Evolutionary conservation across 2,329 filamentous ascomycete species (phyloP).

Genomic region (Thelonectria olida): DNA sequence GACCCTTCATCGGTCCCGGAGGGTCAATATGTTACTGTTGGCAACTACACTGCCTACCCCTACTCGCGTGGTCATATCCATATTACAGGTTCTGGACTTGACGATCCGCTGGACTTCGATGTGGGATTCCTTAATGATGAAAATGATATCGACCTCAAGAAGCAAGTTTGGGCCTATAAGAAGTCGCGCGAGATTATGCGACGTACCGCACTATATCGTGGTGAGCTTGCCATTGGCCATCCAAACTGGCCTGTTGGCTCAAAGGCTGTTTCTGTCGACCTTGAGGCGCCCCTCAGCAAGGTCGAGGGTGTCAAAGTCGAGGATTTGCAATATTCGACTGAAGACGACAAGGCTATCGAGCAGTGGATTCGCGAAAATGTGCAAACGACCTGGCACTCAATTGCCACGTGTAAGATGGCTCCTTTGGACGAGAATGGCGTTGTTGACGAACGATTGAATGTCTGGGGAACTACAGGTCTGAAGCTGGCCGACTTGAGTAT

Average conservation of each 20-base stretch:
- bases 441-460: constrained; percentile 47
- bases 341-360: constrained; percentile 61
- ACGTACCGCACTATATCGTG: constrained; percentile 62
- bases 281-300: constrained; percentile 48
- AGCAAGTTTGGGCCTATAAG: constrained; percentile 73
- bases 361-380: constrained; percentile 53
- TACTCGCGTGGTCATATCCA: constrained; percentile 70
- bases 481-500: constrained; percentile 54
- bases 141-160: constrained; percentile 68
- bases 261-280: constrained; percentile 54
- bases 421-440: constrained; percentile 52
- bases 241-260: constrained; percentile 55
- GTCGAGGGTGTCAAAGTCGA: constrained; percentile 53
- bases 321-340: constrained; percentile 57
- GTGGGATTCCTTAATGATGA: constrained; percentile 64
- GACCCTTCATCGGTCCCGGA: constrained; percentile 49
- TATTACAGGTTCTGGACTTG: constrained; percentile 56
- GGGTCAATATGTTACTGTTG: constrained; percentile 62
- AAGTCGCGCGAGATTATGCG: constrained; percentile 69
- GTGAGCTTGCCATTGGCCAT: constrained; percentile 54
- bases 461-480: constrained; percentile 53
- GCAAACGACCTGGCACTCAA: constrained; percentile 56
- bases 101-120: constrained; percentile 63
- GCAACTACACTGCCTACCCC: constrained; percentile 53
- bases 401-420: constrained; percentile 58